Conservation (phyloP, 106 monocot genomes). For the Dendrobium chrysotoxum region DNA sequence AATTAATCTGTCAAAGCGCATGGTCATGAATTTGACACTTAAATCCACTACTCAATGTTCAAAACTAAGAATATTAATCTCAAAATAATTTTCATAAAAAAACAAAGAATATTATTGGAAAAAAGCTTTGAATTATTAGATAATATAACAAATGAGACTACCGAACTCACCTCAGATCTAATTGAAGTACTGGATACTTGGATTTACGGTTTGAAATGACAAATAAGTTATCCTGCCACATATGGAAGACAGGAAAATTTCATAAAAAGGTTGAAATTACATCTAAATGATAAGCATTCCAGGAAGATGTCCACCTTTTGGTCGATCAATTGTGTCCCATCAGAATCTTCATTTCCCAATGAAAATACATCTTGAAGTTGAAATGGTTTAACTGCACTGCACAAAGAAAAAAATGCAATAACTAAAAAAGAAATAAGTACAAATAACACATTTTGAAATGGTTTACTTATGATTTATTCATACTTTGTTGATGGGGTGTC, state of each 20-base stretch:
- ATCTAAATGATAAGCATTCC: neutral
- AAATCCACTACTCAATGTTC: neutral
- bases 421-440: neutral
- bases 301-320: slow-evolving; percentile 49
- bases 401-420: slow-evolving; percentile 1
- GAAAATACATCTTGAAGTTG: slow-evolving; percentile 80
- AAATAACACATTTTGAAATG: slow-evolving; percentile 6
- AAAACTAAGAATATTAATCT: neutral
- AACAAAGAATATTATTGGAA: neutral
- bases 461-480: slow-evolving; percentile 19
- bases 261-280: slow-evolving; percentile 3
- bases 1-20: slow-evolving; percentile 64
- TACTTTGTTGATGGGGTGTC: slow-evolving; percentile 61
- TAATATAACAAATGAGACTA: neutral
- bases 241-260: slow-evolving; percentile 6
- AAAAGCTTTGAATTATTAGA: neutral
- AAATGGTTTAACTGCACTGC: slow-evolving; percentile 68
- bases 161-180: slow-evolving; percentile 64
- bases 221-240: slow-evolving; percentile 80
- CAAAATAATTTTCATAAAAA: slow-evolving; percentile 2
- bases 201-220: slow-evolving; percentile 97
- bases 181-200: slow-evolving; percentile 95
- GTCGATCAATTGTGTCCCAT: slow-evolving; percentile 91
- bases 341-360: slow-evolving; percentile 75
- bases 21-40: neutral